These are phyloP conservation scores for Volvox reticuliferus DNA, from an alignment of 139 green algal species.

Conservation along the genomic window DNA sequence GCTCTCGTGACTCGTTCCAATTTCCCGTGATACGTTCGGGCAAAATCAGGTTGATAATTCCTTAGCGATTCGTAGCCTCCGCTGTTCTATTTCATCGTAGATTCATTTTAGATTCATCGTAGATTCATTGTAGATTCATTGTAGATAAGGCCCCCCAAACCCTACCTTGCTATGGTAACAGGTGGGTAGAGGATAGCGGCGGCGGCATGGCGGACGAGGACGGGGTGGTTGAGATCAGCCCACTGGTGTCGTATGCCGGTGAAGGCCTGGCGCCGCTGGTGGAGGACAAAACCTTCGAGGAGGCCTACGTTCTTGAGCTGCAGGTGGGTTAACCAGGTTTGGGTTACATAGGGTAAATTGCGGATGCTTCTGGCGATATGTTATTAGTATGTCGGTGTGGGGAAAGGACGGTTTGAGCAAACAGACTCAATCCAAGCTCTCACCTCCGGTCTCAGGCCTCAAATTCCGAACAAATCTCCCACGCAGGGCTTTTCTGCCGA, in stretches of 20 bases:
- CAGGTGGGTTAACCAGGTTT: slow-evolving; percentile 27
- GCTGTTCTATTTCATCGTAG: no score
- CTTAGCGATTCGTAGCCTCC: no score
- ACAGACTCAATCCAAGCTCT: no score
- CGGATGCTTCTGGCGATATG: not conserved
- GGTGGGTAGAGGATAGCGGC: slow-evolving; percentile 44
- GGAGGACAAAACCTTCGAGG: slow-evolving; percentile 37
- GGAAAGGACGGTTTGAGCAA: not conserved
- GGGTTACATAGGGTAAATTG: not conserved
- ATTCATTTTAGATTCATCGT: no score
- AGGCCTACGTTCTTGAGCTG: slow-evolving; percentile 53
- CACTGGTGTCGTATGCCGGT: slow-evolving; percentile 58
- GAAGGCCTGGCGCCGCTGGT: slow-evolving; percentile 56
- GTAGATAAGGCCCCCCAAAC: no score
- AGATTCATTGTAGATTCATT: no score
- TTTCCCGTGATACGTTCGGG: no score
- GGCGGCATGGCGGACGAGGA: slow-evolving; percentile 42
- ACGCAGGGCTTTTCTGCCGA: slow-evolving; percentile 35
- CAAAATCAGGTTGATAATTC: no score
- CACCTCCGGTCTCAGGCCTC: not conserved
- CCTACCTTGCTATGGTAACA: not conserved
- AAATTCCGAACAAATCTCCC: no score
- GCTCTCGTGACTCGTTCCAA: no score
- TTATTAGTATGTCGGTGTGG: not conserved
- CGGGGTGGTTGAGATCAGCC: slow-evolving; percentile 53